Conservation (phyloP, 768 basidiomycete species). For the Porphyrellus cyaneotinctus region DNA sequence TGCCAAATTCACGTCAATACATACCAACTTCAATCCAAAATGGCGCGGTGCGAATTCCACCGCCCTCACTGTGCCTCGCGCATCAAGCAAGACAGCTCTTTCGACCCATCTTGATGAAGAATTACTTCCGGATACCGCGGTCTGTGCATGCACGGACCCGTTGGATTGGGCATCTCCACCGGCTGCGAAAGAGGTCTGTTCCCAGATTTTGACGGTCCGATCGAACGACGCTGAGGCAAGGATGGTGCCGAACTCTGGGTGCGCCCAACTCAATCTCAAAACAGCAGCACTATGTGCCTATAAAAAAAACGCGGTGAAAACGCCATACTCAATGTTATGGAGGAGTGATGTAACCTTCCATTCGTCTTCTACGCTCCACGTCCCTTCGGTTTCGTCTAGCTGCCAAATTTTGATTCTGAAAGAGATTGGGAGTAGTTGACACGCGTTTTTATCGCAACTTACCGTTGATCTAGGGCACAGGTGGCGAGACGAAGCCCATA, state of each 20-base stretch:
- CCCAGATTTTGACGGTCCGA: conserved; percentile 91
- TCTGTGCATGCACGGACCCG: conserved; percentile 15
- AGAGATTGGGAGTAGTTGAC: conserved; percentile 10
- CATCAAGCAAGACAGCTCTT: conserved; percentile 71
- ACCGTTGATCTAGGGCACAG: conserved; percentile 81
- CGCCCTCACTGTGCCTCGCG: conserved; percentile 78
- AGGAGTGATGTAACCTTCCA: conserved; percentile 69
- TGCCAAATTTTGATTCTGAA: conserved; percentile 80
- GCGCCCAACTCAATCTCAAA: conserved; percentile 82
- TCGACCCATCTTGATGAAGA: conserved; percentile 61
- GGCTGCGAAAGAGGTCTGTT: conserved; percentile 46
- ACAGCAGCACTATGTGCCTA: conserved; percentile 96
- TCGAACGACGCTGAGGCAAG: conserved; percentile 88
- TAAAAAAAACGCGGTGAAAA: not conserved
- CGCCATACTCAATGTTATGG: not conserved
- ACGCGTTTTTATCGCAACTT: conserved; percentile 12
- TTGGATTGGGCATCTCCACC: conserved; percentile 26
- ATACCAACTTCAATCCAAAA: conserved; percentile 84
- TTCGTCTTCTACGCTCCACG: conserved; percentile 79
- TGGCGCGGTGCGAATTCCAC: conserved; percentile 87
- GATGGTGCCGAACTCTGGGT: conserved; percentile 87
- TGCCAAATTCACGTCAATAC: conserved; percentile 21
- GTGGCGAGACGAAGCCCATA: conserved; percentile 82
- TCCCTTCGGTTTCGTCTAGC: conserved; percentile 64
- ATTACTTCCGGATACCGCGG: conserved; percentile 18